These are phyloP conservation scores for Cinchona pubescens DNA, from an alignment of 257 asterid species.

Conservation along the genomic window DNA sequence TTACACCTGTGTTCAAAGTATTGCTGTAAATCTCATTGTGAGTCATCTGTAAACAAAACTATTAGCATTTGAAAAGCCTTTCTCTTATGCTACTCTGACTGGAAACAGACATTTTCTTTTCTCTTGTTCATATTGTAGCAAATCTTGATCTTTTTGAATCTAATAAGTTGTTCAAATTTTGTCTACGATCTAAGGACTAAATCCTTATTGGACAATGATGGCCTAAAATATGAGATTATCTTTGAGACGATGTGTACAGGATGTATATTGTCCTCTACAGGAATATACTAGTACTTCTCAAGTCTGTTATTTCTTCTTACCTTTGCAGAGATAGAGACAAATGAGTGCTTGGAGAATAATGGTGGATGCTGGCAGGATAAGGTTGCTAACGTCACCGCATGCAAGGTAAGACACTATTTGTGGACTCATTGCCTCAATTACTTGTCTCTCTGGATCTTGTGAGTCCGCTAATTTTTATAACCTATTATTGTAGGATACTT, in stretches of 20 bases:
- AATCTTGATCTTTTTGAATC: not conserved
- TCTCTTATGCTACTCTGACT: not conserved
- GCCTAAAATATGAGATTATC: not conserved
- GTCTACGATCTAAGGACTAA: not conserved
- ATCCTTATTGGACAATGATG: no score
- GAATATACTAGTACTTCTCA: conserved; percentile 5
- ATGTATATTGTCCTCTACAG: not conserved
- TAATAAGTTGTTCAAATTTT: not conserved
- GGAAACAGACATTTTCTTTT: no score
- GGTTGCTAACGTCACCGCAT: conserved; percentile 73
- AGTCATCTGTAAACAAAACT: not conserved
- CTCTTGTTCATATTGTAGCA: not conserved
- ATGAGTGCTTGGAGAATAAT: conserved; percentile 77
- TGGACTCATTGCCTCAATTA: not conserved
- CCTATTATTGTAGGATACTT: conserved; percentile 64
- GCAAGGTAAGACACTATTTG: conserved; percentile 55
- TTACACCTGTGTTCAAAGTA: not conserved
- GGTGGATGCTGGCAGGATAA: conserved; percentile 99
- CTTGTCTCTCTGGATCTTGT: not conserved
- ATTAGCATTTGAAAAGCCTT: not conserved
- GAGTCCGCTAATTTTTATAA: not conserved
- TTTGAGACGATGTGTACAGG: not conserved
- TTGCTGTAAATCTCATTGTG: not conserved
- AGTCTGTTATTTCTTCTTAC: conserved; percentile 15
- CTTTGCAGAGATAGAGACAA: conserved; percentile 76